Conservation (phyloP, 2,329 filamentous ascomycete species). For the Raffaelea deltoideospora region DNA sequence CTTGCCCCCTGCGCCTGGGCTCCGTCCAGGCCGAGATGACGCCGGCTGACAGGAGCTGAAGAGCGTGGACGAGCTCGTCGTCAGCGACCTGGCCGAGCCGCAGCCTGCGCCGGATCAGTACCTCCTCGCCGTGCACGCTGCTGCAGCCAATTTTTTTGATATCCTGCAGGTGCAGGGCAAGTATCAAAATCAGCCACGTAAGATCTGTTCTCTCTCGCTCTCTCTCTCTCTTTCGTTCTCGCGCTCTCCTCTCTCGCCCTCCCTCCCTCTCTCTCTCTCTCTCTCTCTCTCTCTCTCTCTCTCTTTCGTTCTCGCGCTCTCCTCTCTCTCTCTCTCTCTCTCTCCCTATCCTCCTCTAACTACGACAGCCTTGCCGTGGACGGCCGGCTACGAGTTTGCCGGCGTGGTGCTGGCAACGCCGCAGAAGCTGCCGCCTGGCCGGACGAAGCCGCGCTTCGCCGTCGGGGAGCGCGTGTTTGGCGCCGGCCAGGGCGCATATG, state of each 20-base stretch:
- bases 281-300: background rate
- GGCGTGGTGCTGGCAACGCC: conserved; percentile 60
- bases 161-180: conserved; percentile 89
- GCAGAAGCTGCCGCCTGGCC: conserved; percentile 17
- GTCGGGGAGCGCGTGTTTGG: conserved; percentile 78
- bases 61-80: conserved; percentile 65
- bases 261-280: background rate
- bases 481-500: conserved; percentile 72
- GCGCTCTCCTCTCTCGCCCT: no score
- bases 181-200: conserved; percentile 79
- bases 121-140: conserved; percentile 71
- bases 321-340: background rate
- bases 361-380: conserved; percentile 60
- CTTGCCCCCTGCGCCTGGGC: no score
- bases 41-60: no score
- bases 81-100: conserved; percentile 62
- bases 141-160: conserved; percentile 94
- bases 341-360: background rate
- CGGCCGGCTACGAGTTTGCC: conserved; percentile 75
- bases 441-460: conserved; percentile 37
- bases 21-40: no score
- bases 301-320: background rate
- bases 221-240: background rate
- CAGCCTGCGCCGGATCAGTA: conserved; percentile 60
- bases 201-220: conserved; percentile 8